Base-by-base conservation (phyloP, 768 basidiomycete species). In the Termitomyces sp. region DNA sequence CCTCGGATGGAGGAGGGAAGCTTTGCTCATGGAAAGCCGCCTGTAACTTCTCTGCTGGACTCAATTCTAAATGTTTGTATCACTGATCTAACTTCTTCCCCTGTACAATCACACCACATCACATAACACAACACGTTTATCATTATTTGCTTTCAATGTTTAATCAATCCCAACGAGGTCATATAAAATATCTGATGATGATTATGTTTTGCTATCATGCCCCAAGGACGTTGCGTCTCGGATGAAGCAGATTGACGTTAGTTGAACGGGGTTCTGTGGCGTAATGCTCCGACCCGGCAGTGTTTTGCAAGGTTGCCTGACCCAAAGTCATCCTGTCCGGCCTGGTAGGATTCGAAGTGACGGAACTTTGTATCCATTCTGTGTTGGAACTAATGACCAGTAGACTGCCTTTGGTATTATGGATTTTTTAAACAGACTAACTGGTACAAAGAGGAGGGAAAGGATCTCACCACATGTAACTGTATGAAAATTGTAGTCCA, bases 1-100 rank as follows among this genome's bases (percentile, higher is more conserved):
- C 30, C 72, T 91, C 39, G 79, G 75, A 19, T 90, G 89, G 89
- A 76, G 84, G 55, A 76, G 78, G 59, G 75, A 76, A 21, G 68
- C 63, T 9, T 46, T 73, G 52, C 58, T 73, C 16, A 58, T 73
- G 53, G 73, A 75, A 63, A 75, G 73, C 59, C 64, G 73, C 14
- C 60, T 75, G 51, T 73, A 52, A 60, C n/a, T 12, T 17, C 11
- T 16, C 19, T 32, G n/a, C 7, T 11, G 40, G 28, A 11, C 34
- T 54, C 5, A 16, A 34, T 42, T 16, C 11, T 23, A 4, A 43
- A 41, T 43, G 30, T 23, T 12, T 53, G 32, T 43, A 41, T 42
- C 21, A 27, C 16, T 32, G 14, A 52, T 42, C 52, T 43, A 32
- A n/a, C 30, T 12, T 43, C 14, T 43, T 21, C 41, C n/a, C 28